These are phyloP conservation scores for Rhizopus arrhizus DNA, from an alignment of 371 early-diverging fungal species.

Conservation along the genomic window DNA sequence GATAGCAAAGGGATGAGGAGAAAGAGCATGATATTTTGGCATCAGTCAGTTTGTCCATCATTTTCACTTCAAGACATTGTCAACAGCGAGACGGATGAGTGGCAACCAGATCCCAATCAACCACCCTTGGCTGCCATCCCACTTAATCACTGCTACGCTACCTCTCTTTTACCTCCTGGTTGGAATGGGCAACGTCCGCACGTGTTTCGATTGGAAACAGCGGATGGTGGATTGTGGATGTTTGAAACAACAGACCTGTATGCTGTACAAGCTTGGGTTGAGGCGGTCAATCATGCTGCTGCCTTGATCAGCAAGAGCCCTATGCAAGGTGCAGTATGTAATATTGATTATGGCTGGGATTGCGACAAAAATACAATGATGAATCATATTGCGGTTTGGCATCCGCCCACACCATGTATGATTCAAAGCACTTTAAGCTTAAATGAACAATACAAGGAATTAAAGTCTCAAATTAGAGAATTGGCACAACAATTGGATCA, in stretches of 20 bases:
- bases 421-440: conserved; percentile 19
- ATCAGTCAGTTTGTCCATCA: not conserved
- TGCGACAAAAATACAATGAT: not conserved
- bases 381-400: conserved; percentile 28
- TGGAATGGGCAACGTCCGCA: conserved; percentile 30
- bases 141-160: conserved; percentile 29
- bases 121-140: conserved; percentile 12
- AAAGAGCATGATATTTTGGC: conserved; percentile 19
- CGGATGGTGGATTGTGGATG: conserved; percentile 37
- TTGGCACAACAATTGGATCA: conserved; percentile 13
- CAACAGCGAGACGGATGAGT: conserved; percentile 4
- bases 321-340: conserved; percentile 34
- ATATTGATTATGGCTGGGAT: conserved; percentile 44
- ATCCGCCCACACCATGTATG: conserved; percentile 31
- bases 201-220: conserved; percentile 37
- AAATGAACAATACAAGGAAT: conserved; percentile 19
- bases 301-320: conserved; percentile 36
- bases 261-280: conserved; percentile 33
- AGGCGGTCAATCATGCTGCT: conserved; percentile 28
- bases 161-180: conserved; percentile 24
- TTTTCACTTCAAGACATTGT: conserved; percentile 22
- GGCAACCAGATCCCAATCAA: conserved; percentile 19
- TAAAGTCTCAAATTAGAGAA: conserved; percentile 12
- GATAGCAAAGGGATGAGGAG: conserved; percentile 6
- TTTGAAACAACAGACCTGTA: conserved; percentile 30